phyloP scores from a whole-genome alignment of 106 monocot species.

The Ottelia alismoides region DNA sequence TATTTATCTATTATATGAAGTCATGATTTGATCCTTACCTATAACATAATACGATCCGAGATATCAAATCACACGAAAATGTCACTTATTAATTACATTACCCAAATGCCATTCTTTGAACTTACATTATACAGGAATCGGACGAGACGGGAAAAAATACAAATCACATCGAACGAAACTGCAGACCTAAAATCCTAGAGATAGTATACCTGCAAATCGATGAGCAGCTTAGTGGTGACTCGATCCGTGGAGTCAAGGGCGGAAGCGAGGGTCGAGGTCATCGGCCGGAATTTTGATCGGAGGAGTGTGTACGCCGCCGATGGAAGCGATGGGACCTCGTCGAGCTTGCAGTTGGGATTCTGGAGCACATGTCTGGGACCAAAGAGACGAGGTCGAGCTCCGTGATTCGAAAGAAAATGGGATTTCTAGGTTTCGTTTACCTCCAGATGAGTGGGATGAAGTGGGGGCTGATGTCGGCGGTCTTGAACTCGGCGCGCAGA shows the following conservation, averaged over 20 bases:
- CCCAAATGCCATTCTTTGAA: too few species aligned
- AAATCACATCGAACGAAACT: too few species aligned
- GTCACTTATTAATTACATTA: too few species aligned
- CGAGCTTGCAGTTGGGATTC: constrained; percentile 68
- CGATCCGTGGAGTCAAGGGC: constrained; percentile 54
- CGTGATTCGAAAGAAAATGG: not conserved
- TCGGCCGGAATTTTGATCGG: constrained; percentile 52
- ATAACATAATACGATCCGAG: too few species aligned
- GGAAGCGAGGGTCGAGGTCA: constrained; percentile 60
- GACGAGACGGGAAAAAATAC: too few species aligned
- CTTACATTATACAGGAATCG: too few species aligned
- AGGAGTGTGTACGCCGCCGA: constrained; percentile 65
- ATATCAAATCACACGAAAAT: too few species aligned
- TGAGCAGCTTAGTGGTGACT: constrained; percentile 90
- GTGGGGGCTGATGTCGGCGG: constrained; percentile 34
- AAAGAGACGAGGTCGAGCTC: too few species aligned
- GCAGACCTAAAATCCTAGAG: too few species aligned
- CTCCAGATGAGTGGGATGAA: constrained; percentile 70
- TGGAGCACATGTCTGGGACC: constrained; percentile 52
- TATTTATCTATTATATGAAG: too few species aligned
- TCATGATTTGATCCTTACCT: too few species aligned
- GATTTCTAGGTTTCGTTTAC: constrained; percentile 14
- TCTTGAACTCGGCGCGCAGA: constrained; percentile 39
- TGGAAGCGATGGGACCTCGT: constrained; percentile 71
- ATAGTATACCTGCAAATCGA: constrained; percentile 65